Evolutionary conservation across 1,139 yeast species (phyloP).

Genomic region (Diutina pseudorugosa): DNA sequence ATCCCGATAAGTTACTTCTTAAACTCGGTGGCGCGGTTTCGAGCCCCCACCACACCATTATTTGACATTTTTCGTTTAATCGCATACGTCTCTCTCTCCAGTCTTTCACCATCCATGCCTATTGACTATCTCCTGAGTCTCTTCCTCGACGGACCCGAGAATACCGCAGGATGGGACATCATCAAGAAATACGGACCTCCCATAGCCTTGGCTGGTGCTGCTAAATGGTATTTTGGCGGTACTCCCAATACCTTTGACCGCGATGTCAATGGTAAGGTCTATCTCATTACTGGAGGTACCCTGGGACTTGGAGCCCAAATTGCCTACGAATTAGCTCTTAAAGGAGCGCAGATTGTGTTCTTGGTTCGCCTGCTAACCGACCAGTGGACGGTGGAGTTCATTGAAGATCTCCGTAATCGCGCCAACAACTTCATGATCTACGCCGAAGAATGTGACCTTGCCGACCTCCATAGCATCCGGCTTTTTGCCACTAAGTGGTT

Average conservation of each 20-base stretch:
- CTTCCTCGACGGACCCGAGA: conserved; percentile 57
- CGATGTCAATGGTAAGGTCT: conserved; percentile 84
- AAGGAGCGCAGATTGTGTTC: conserved; percentile 81
- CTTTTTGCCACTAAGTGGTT: conserved; percentile 91
- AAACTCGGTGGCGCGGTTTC: too few relatives aligned
- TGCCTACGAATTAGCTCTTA: conserved; percentile 57
- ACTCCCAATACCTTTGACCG: conserved; percentile 80
- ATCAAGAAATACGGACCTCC: conserved; percentile 43
- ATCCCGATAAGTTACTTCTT: too few relatives aligned
- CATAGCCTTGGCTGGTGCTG: conserved; percentile 16
- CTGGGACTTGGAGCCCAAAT: conserved; percentile 78
- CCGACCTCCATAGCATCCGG: conserved; percentile 65
- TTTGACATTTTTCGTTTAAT: too few relatives aligned
- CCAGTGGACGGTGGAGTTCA: conserved; percentile 68
- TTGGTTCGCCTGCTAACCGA: conserved; percentile 56
- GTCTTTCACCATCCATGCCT: conserved; percentile 63
- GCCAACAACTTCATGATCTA: conserved; percentile 67
- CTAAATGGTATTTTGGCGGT: conserved; percentile 69
- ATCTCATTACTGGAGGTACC: conserved; percentile 71
- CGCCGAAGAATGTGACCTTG: conserved; percentile 79
- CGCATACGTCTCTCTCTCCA: background rate
- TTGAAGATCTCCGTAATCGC: conserved; percentile 60
- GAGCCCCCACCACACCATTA: too few relatives aligned
- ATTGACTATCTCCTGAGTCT: conserved; percentile 60
- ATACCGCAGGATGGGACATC: conserved; percentile 60